phyloP scores from a whole-genome alignment of 805 yeast species.

The Grigorovia humatica region DNA sequence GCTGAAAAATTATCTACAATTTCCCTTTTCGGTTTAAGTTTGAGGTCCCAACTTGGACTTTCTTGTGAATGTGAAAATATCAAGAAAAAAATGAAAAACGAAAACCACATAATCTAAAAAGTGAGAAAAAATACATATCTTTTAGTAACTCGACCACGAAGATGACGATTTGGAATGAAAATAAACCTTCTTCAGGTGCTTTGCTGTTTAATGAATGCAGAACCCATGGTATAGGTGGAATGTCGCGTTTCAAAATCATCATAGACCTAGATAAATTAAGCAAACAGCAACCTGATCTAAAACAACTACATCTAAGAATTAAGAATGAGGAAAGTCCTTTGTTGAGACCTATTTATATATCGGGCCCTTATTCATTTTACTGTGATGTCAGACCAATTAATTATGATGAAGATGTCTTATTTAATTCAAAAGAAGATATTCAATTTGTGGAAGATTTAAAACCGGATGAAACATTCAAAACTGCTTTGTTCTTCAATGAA shows the following conservation, averaged over 20 bases:
- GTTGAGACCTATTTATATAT: constrained; percentile 69
- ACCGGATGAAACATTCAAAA: constrained; percentile 62
- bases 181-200: constrained; percentile 4
- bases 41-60: background rate
- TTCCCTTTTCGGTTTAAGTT: background rate
- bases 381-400: constrained; percentile 67
- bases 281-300: constrained; percentile 5
- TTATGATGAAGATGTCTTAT: constrained; percentile 41
- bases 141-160: background rate
- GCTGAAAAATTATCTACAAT: background rate
- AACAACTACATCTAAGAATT: constrained; percentile 36
- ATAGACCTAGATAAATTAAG: constrained; percentile 12
- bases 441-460: constrained; percentile 46
- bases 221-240: constrained; percentile 22
- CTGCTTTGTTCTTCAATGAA: constrained; percentile 39
- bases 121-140: too few species aligned
- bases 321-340: constrained; percentile 65
- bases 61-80: too few species aligned
- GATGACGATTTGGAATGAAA: background rate
- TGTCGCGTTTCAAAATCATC: constrained; percentile 18
- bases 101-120: background rate
- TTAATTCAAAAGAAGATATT: constrained; percentile 30
- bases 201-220: constrained; percentile 16
- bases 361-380: constrained; percentile 84
- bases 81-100: background rate